Evolutionary conservation across 495 filamentous ascomycete genomes (phyloP).

Genomic region (Lichina pygmaea): DNA sequence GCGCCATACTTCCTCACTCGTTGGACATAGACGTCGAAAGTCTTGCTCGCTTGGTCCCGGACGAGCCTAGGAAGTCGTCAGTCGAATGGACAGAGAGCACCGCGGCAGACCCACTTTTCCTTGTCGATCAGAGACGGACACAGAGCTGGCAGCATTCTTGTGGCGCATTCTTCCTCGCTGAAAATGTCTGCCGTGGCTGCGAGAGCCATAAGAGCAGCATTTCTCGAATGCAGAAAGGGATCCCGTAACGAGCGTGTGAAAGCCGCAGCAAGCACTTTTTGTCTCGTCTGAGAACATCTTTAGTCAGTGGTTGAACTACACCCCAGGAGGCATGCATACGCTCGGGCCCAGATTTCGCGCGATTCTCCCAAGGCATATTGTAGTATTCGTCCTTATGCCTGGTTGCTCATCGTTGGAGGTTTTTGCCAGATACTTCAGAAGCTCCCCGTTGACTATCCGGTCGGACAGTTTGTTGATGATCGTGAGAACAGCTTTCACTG

Average conservation of each 20-base stretch:
- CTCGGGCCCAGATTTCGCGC: conserved; percentile 60
- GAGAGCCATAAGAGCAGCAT: conserved; percentile 65
- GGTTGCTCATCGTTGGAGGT: conserved; percentile 95
- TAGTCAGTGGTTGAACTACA: neutral
- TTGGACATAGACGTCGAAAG: conserved; percentile 68
- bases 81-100: neutral
- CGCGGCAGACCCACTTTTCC: conserved; percentile 31
- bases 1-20: conserved; percentile 51
- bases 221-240: conserved; percentile 80
- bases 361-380: conserved; percentile 88
- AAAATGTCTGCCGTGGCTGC: conserved; percentile 67
- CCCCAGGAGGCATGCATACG: conserved; percentile 13
- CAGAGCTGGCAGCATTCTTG: conserved; percentile 52
- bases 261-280: conserved; percentile 78
- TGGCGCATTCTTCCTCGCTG: conserved; percentile 71
- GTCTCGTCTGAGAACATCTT: conserved; percentile 24
- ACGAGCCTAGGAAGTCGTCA: conserved; percentile 23
- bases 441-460: conserved; percentile 73
- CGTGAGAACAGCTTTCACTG: conserved; percentile 69
- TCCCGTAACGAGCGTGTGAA: conserved; percentile 74
- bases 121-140: conserved; percentile 66
- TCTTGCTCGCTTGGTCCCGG: conserved; percentile 75
- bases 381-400: conserved; percentile 91
- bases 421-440: conserved; percentile 75
- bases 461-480: conserved; percentile 77